These are phyloP conservation scores for Angophora floribunda DNA, from an alignment of 345 rosid species.

Conservation along the genomic window DNA sequence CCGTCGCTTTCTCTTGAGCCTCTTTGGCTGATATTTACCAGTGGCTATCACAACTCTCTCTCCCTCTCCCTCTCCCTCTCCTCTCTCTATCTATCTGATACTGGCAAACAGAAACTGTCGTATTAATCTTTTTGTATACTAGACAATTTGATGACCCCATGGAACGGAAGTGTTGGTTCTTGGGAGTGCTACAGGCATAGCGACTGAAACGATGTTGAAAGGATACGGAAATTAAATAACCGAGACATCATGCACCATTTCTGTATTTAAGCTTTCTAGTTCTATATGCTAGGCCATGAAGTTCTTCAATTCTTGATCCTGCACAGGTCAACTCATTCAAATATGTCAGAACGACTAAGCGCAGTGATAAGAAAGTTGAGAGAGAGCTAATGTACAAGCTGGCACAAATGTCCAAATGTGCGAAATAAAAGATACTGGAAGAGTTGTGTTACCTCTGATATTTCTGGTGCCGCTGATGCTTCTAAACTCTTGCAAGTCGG, in stretches of 20 bases:
- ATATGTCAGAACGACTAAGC: background rate
- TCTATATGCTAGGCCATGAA: background rate
- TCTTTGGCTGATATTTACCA: background rate
- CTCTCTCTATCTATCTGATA: background rate
- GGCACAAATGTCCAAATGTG: background rate
- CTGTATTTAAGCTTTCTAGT: background rate
- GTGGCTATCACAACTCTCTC: background rate
- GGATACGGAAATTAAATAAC: background rate
- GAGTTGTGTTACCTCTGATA: background rate
- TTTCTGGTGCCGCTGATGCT: background rate
- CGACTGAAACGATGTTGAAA: background rate
- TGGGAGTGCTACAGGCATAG: background rate
- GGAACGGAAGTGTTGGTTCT: background rate
- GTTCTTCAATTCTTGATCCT: background rate
- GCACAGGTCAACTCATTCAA: background rate
- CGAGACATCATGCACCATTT: background rate
- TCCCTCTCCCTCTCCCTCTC: background rate
- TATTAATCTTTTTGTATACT: background rate
- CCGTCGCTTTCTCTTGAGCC: conserved; percentile 38
- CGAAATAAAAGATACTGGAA: background rate
- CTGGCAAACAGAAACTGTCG: background rate
- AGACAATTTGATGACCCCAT: background rate
- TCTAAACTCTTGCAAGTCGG: background rate
- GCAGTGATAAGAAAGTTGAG: background rate
- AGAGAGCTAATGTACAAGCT: background rate